A percentile compares a stretch with the other conserved stretches of the same genome.
Evolutionary conservation across 495 filamentous ascomycete species (phyloP).

Genomic region (Bryoglossum gracile): DNA sequence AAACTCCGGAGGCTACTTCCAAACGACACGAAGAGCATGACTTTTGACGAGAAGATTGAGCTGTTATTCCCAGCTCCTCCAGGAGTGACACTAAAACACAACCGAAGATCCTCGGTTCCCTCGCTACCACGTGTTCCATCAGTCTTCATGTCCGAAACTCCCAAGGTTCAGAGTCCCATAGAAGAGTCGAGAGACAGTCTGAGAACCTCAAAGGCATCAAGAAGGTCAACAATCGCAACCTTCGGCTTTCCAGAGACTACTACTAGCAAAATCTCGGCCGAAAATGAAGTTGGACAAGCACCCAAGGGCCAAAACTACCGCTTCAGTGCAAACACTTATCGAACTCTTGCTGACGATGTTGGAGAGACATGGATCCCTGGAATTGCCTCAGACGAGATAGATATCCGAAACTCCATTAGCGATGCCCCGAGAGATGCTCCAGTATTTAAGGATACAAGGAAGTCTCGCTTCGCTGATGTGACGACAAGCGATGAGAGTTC

Average conservation of each 20-base stretch:
- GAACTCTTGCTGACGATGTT: conserved; percentile 29
- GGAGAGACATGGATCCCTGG: conserved; percentile 36
- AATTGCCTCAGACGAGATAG: conserved; percentile 23
- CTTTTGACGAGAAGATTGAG: conserved; percentile 42
- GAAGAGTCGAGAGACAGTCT: conserved; percentile 3
- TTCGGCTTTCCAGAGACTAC: conserved; percentile 9
- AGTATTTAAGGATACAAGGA: conserved; percentile 23
- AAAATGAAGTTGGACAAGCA: not conserved
- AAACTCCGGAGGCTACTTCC: conserved; percentile 29
- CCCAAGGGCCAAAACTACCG: conserved; percentile 8
- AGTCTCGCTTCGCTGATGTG: conserved; percentile 13
- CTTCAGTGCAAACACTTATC: conserved; percentile 23
- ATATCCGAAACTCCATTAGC: conserved; percentile 34
- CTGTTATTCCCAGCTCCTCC: conserved; percentile 39
- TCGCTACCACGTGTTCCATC: conserved; percentile 20
- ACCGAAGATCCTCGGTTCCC: conserved; percentile 37
- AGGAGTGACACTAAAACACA: conserved; percentile 18
- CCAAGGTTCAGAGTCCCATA: conserved; percentile 2
- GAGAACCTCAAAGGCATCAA: conserved; percentile 21
- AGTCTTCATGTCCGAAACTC: conserved; percentile 10
- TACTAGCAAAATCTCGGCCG: conserved; percentile 4
- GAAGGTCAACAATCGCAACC: conserved; percentile 19
- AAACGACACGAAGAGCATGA: conserved; percentile 46
- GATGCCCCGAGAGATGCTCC: conserved; percentile 26
- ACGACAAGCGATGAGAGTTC: conserved; percentile 10